Evolutionary conservation across 148 eudicot species (phyloP).

Genomic region (Linanthus parryae): DNA sequence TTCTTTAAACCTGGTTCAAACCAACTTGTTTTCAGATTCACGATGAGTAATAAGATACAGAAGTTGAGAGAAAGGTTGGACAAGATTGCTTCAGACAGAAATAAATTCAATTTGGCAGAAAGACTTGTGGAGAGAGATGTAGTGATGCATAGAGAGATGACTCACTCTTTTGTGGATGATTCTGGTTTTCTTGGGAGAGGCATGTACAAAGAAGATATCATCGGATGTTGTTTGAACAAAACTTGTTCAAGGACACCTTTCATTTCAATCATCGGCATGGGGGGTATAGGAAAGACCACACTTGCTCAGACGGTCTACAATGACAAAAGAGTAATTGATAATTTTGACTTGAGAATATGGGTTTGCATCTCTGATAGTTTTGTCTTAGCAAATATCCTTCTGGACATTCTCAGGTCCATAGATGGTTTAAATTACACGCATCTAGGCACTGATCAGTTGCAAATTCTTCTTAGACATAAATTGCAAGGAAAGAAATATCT

Average conservation of each 20-base stretch:
- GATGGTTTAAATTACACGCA: background rate
- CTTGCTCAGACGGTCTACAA: too few relatives aligned
- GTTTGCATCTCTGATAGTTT: slow-evolving; percentile 17
- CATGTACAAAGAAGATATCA: background rate
- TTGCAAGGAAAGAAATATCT: slow-evolving; percentile 4
- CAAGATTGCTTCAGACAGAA: background rate
- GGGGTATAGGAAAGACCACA: too few relatives aligned
- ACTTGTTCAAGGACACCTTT: too few relatives aligned
- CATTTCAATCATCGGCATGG: slow-evolving; percentile 16
- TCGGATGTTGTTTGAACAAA: background rate
- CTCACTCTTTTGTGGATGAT: background rate
- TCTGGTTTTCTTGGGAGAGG: background rate
- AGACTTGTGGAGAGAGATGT: background rate
- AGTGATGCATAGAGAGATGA: background rate
- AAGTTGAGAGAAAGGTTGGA: background rate
- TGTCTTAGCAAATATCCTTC: slow-evolving; percentile 1
- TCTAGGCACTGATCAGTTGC: background rate
- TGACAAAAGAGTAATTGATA: too few relatives aligned
- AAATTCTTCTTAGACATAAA: background rate
- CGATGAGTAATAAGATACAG: background rate
- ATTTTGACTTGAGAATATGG: too few relatives aligned
- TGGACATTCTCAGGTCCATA: slow-evolving; percentile 2
- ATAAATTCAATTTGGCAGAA: background rate
- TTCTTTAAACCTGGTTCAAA: background rate
- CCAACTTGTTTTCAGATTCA: background rate